A percentile compares a stretch with the other conserved stretches of the same genome.
These are phyloP conservation scores for Lodderomyces pseudojiufengensis DNA, from an alignment of 1,139 yeast genomes.

Conservation along the genomic window DNA sequence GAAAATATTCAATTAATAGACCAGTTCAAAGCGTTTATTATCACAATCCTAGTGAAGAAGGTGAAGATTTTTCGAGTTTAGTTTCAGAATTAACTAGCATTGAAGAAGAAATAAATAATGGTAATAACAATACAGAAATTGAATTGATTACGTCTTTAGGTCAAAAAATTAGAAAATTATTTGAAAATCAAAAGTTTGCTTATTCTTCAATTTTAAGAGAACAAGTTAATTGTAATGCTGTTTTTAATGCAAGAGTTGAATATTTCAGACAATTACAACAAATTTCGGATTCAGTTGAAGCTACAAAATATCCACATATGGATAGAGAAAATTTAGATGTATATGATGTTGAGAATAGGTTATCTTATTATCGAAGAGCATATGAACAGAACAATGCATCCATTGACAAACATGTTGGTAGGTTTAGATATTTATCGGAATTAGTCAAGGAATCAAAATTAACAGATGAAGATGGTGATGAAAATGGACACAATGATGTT, in stretches of 20 bases:
- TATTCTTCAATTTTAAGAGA: conserved; percentile 42
- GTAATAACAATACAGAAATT: too few relatives aligned
- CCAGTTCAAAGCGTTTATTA: background rate
- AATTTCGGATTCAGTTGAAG: conserved; percentile 72
- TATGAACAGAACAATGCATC: background rate
- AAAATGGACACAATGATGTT: conserved; percentile 16
- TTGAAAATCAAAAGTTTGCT: conserved; percentile 42
- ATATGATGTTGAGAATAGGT: background rate
- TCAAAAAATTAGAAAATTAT: conserved; percentile 22
- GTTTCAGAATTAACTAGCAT: conserved; percentile 23
- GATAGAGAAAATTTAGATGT: conserved; percentile 18
- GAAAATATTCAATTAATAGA: conserved; percentile 1
- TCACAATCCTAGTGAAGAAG: background rate
- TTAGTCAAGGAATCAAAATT: conserved; percentile 15
- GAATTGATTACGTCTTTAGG: conserved; percentile 25
- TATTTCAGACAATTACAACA: conserved; percentile 83
- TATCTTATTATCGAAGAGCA: background rate
- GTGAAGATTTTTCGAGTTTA: conserved; percentile 1
- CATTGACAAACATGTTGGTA: conserved; percentile 44
- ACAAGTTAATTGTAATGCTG: conserved; percentile 52
- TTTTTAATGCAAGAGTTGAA: conserved; percentile 73
- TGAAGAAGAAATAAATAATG: conserved; percentile 23
- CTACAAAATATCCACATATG: conserved; percentile 20
- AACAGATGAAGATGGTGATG: conserved; percentile 15
- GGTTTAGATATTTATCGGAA: conserved; percentile 57